A percentile compares a stretch with the other conserved stretches of the same genome.
These are phyloP conservation scores for Nissolia schottii DNA, from an alignment of 306 rosid species.

Conservation along the genomic window DNA sequence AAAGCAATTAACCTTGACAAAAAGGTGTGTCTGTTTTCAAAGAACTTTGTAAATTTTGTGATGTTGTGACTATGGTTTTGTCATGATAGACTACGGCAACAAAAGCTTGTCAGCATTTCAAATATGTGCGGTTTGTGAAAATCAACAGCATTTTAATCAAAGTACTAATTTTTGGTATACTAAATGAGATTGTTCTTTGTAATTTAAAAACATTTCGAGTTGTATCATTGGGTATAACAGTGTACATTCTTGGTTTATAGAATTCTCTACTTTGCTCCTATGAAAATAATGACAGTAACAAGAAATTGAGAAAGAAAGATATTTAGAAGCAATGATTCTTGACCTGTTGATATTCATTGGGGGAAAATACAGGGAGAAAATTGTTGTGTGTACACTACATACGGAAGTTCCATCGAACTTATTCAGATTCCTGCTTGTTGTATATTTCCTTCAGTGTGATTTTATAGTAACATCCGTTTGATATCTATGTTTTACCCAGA, in stretches of 20 bases:
- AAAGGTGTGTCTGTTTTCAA: constrained; percentile 50
- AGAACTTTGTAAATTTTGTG: neutral
- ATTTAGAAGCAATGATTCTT: neutral
- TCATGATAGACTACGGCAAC: neutral
- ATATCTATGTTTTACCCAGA: constrained; percentile 46
- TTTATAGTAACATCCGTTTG: neutral
- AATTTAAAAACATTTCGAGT: neutral
- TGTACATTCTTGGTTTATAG: neutral
- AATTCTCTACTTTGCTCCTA: neutral
- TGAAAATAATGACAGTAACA: neutral
- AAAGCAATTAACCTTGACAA: constrained; percentile 81
- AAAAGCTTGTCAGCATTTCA: neutral
- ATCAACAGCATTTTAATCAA: constrained; percentile 5
- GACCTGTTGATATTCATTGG: neutral
- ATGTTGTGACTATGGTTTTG: neutral
- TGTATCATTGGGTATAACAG: neutral
- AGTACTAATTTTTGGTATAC: neutral
- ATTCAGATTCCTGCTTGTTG: neutral
- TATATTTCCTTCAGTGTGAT: constrained; percentile 4
- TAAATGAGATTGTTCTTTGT: neutral
- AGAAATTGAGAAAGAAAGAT: neutral
- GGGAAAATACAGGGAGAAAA: neutral
- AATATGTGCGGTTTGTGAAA: neutral
- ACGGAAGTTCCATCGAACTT: neutral
- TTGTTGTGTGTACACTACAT: neutral